Conservation (phyloP, 2,329 filamentous ascomycete genomes). For the Bisporella sp. region DNA sequence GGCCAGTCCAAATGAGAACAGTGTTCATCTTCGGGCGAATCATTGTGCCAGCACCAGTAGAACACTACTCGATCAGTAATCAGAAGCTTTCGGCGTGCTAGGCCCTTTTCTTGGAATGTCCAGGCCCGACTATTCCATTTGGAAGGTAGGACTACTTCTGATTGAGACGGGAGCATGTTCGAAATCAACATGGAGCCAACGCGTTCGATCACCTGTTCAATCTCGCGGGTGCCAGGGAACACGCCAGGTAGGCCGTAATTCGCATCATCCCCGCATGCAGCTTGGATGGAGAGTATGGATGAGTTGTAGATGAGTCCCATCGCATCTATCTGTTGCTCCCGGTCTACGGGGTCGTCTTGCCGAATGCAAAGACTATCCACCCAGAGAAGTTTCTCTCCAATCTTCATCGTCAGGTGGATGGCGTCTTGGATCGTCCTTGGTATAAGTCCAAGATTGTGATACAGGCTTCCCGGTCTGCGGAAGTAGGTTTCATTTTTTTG, state of each 20-base stretch:
- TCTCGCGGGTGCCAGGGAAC: neutral
- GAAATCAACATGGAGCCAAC: neutral
- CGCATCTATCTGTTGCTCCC: neutral
- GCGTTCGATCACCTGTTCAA: neutral
- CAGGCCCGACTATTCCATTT: neutral
- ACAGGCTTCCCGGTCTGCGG: too few species aligned
- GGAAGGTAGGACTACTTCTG: neutral
- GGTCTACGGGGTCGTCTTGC: neutral
- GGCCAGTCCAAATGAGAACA: too few species aligned
- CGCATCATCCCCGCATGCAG: neutral
- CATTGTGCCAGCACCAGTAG: too few species aligned
- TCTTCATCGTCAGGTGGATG: neutral
- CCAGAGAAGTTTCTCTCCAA: neutral
- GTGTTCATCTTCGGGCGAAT: too few species aligned
- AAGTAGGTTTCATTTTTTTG: too few species aligned
- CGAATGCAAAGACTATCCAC: neutral
- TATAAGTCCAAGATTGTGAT: neutral
- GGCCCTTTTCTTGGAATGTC: neutral
- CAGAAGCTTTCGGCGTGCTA: neutral
- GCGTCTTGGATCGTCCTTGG: neutral
- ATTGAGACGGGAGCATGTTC: neutral
- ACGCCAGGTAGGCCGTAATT: neutral
- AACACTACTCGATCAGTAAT: too few species aligned
- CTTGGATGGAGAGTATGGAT: neutral
- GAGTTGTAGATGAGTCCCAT: neutral